Conservation (phyloP, 179 eudicot genomes). For the Sideroxylon spinosum region DNA sequence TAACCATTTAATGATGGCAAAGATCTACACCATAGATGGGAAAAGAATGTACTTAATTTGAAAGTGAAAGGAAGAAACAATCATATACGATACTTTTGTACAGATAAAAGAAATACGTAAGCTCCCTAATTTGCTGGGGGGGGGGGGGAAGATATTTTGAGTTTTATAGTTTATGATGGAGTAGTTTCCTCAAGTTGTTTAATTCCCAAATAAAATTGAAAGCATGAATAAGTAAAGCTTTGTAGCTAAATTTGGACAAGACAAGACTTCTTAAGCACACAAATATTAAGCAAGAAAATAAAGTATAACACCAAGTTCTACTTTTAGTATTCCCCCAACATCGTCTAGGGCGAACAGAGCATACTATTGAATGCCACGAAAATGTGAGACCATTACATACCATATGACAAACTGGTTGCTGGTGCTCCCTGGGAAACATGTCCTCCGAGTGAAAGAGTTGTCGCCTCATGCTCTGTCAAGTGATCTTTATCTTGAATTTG, state of each 20-base stretch:
- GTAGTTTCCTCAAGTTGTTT: background rate
- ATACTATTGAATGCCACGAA: too few relatives aligned
- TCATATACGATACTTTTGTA: background rate
- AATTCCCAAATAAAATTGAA: slow-evolving; percentile 1
- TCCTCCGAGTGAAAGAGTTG: slow-evolving; percentile 9
- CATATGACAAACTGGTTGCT: slow-evolving; percentile 15
- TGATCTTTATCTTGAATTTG: slow-evolving; percentile 19
- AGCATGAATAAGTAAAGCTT: background rate
- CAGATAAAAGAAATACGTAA: background rate
- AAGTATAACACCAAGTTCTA: background rate
- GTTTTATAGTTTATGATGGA: too few relatives aligned
- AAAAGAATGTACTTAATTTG: background rate
- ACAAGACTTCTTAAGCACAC: background rate
- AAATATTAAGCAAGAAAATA: background rate
- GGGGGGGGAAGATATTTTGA: background rate
- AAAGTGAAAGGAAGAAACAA: background rate
- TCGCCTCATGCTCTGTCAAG: background rate
- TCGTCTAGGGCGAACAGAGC: background rate
- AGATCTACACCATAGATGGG: background rate
- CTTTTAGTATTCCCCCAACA: background rate
- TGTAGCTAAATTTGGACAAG: background rate
- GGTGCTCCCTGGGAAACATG: slow-evolving; percentile 19
- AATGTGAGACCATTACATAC: background rate
- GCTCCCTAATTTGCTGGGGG: background rate
- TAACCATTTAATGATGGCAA: background rate